Evolutionary conservation across 192 early-diverging fungal genomes (phyloP), one percentile per base, ranked within the genome.

Genomic region (Phycomyces blakesleeanus): DNA sequence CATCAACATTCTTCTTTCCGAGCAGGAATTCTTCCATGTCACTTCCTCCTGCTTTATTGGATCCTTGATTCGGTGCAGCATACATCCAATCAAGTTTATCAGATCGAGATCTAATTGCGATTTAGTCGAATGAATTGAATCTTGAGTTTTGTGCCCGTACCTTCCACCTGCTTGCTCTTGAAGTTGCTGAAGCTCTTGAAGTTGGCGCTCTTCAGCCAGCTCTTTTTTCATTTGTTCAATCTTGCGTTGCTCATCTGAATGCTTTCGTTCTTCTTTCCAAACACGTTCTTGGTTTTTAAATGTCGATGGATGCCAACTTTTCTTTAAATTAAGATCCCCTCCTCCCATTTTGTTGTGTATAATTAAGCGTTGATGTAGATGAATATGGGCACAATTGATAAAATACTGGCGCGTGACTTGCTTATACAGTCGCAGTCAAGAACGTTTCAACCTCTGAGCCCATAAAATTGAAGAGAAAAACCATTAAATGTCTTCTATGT

Each of bases 1-100:
- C 78, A 67, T 91, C 91, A 1, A 96, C 88, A 47, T 87, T 78
- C 58, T 89, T 90, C 42, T 91, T 93, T 6, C 96, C 96, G 25
- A 98, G 71, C n/a, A 98, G 67, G 71, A 84, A 98, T 1, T 87
- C 91, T 68, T 98, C 96, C 53, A 89, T 77, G 47, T 94, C 93
- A 52, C 91, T 81, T 5, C 65, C 72, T 21, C 74, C 72, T 5
- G 67, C 52, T 0, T 55, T 57, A 5, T 59, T 62, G 12, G 57
- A 68, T 39, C 54, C 52, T 22, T 61, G 77, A 44, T 78, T 77
- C 3, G 91, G 90, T 3, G 84, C 91, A 44, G 83, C 83, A 64
- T 98, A 98, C 93, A 98, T 97, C 96, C 96, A 98, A 61, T 97
- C 95, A 2, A 98, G 68, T 37, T 88, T 82, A 44, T 95, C 90